phyloP scores from a whole-genome alignment of 495 filamentous ascomycete genomes.

The Penicillium argentinense region DNA sequence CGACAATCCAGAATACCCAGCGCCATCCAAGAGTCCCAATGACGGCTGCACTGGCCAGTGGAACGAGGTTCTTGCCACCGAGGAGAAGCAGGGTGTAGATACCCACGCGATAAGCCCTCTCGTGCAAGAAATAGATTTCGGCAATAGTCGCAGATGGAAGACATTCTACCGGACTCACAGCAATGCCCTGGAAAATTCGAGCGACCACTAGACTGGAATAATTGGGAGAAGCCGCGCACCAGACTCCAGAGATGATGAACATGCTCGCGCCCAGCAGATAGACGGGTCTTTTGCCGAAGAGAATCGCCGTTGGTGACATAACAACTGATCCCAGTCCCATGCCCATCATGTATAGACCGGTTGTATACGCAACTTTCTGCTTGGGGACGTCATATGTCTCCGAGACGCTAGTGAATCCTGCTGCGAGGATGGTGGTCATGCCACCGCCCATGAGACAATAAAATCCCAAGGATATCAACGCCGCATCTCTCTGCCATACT shows the following conservation, averaged over 20 bases:
- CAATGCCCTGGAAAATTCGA: constrained; percentile 82
- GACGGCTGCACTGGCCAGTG: constrained; percentile 82
- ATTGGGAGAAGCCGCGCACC: constrained; percentile 82
- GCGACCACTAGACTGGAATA: constrained; percentile 80
- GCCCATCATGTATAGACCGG: constrained; percentile 94
- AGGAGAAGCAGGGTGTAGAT: constrained; percentile 90
- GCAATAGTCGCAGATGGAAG: constrained; percentile 93
- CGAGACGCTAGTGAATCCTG: constrained; percentile 84
- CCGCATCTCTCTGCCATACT: constrained; percentile 74
- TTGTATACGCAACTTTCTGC: constrained; percentile 80
- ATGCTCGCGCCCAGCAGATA: constrained; percentile 78
- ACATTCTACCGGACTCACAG: constrained; percentile 90
- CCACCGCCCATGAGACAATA: constrained; percentile 93
- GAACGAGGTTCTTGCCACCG: constrained; percentile 90
- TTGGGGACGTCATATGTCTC: constrained; percentile 66
- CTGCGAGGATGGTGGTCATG: constrained; percentile 88
- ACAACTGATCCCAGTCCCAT: constrained; percentile 82
- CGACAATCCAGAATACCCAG: constrained; percentile 83
- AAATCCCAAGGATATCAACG: constrained; percentile 80
- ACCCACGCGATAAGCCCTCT: constrained; percentile 91
- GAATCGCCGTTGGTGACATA: constrained; percentile 85
- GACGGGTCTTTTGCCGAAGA: constrained; percentile 88
- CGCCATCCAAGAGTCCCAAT: constrained; percentile 79
- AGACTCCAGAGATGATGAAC: constrained; percentile 75
- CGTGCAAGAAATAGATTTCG: constrained; percentile 96